Evolutionary conservation across 495 filamentous ascomycete species (phyloP), one percentile per base, ranked within the genome.

Genomic region (Lasiosphaeris hirsuta): DNA sequence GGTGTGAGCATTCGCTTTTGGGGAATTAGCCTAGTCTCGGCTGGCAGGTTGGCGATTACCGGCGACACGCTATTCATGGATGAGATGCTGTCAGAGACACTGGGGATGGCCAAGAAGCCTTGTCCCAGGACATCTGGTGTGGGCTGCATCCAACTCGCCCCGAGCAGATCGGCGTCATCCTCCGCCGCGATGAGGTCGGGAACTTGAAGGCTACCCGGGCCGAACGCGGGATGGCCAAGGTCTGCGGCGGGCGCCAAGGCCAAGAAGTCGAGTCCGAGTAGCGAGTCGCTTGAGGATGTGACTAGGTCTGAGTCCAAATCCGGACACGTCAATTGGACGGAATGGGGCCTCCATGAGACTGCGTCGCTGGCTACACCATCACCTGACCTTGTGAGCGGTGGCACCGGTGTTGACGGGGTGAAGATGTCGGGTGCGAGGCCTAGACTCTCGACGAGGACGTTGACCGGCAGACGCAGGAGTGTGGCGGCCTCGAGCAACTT

Each of bases 401-500:
- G 38, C 38, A 34, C 14, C 51, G 51, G 10, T 11, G 51, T 7
- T 4, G 39, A 42, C 10, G 38, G 10, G 15, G 18, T 54, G 37
- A 54, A 43, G 51, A 54, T 23, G 19, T 54, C 57, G 34, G 57
- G 57, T 11, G 51, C 47, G 4, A 60, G 40, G 2, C 53, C 58
- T 38, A 60, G 35, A n/a, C 52, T n/a, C 38, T 60, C 58, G n/a
- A 41, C 51, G 7, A 60, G 46, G 10, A 51, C 35, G 41, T 37
- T 36, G 19, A 60, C 57, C 18, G 57, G 57, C 43, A 60, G 37
- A 11, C 51, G 51, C 40, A 60, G 37, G 8, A 60, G 50, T 9
- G 44, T 47, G 30, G 57, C 57, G 10, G 57, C 57, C 42, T 60
- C 43, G 36, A 60, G 37, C 7, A 60, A 38, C 58, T 56, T 51